These are phyloP conservation scores for Talaromyces islandicus DNA, from an alignment of 2,329 filamentous ascomycete species.

Conservation along the genomic window DNA sequence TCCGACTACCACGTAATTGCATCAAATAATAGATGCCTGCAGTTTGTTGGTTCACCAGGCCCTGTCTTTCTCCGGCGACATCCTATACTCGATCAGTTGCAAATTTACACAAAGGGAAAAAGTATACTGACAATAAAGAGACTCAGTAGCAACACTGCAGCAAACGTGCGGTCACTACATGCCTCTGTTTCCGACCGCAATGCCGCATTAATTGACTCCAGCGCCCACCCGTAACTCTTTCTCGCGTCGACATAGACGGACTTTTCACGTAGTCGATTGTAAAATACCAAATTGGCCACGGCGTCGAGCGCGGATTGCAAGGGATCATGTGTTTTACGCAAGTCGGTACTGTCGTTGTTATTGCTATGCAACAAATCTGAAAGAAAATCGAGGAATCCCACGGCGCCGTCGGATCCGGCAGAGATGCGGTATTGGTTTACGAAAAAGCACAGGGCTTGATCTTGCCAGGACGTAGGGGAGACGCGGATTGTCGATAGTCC, in stretches of 20 bases:
- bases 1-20: neutral
- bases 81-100: neutral
- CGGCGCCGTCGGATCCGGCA: neutral
- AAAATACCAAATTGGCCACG: neutral
- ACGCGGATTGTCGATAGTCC: neutral
- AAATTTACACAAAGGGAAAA: neutral
- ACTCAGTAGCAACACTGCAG: neutral
- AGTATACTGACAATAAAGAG: slow-evolving; percentile 1
- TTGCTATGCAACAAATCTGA: neutral
- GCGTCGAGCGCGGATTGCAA: neutral
- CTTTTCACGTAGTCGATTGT: neutral
- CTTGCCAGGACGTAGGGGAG: neutral
- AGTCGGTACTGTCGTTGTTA: too few relatives aligned
- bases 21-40: neutral
- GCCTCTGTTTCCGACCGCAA: neutral
- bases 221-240: neutral
- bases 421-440: neutral
- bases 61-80: slow-evolving; percentile 2
- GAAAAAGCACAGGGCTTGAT: slow-evolving; percentile 2
- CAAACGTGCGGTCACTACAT: slow-evolving; percentile 1
- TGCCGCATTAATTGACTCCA: neutral
- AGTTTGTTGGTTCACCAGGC: neutral
- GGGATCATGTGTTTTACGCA: neutral
- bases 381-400: neutral
- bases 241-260: neutral